Percentiles rank a stretch among this genome's conserved stretches.
Conservation (phyloP, 192 early-diverging fungal genomes). For the Spizellomyces sp. region DNA sequence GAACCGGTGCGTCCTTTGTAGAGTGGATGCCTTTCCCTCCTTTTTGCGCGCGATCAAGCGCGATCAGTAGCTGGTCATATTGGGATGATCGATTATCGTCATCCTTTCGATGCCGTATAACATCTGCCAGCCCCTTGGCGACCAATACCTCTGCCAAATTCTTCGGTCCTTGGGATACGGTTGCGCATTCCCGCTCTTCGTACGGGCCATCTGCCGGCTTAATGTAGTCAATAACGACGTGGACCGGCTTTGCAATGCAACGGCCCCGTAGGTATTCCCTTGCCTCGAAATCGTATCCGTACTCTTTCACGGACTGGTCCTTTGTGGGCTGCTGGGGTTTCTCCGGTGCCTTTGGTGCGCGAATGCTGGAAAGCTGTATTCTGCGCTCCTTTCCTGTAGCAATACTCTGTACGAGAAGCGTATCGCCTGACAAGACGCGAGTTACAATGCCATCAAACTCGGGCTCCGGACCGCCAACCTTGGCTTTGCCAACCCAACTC, state of each 20-base stretch:
- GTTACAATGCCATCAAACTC: conserved; percentile 64
- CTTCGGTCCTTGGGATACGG: conserved; percentile 64
- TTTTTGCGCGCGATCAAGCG: conserved; percentile 76
- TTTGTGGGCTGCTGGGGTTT: conserved; percentile 8
- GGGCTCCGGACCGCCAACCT: conserved; percentile 57
- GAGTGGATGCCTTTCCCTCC: conserved; percentile 81
- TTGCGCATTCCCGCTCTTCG: conserved; percentile 87
- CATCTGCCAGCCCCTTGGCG: conserved; percentile 67
- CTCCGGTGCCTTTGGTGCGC: conserved; percentile 62
- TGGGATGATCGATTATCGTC: conserved; percentile 82
- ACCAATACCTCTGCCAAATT: conserved; percentile 57
- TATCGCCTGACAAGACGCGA: conserved; percentile 63
- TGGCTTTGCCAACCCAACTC: conserved; percentile 60
- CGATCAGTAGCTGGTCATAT: conserved; percentile 84
- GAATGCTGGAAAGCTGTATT: conserved; percentile 62
- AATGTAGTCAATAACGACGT: conserved; percentile 76
- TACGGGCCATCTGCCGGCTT: conserved; percentile 87
- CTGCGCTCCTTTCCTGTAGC: conserved; percentile 52
- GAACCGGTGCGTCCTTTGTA: conserved; percentile 74
- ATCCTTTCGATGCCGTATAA: conserved; percentile 81
- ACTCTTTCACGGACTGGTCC: conserved; percentile 68
- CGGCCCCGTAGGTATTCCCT: conserved; percentile 86
- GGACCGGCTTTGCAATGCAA: conserved; percentile 87
- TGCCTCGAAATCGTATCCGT: conserved; percentile 84
- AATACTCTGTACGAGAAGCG: conserved; percentile 51